These are phyloP conservation scores for Quercus engelmannii DNA, from an alignment of 306 rosid genomes.

Conservation along the genomic window DNA sequence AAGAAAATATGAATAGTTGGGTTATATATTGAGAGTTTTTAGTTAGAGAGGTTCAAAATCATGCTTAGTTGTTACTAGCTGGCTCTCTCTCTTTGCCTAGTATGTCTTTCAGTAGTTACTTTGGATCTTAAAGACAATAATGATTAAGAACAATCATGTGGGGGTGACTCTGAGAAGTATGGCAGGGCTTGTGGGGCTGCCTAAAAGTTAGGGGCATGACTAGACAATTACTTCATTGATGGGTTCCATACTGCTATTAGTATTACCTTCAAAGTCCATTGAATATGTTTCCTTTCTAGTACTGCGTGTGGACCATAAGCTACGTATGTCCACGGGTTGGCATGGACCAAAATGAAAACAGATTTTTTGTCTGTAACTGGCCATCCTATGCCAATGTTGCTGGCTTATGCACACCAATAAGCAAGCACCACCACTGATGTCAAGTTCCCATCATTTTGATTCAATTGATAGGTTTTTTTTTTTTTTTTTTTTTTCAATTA, in stretches of 20 bases:
- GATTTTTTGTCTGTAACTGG: neutral
- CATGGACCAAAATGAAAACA: neutral
- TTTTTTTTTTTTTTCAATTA: too few relatives aligned
- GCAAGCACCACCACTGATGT: neutral
- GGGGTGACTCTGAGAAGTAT: slow-evolving; percentile 39
- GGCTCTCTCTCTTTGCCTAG: slow-evolving; percentile 34
- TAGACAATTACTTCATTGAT: slow-evolving; percentile 14
- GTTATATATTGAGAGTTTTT: slow-evolving; percentile 38
- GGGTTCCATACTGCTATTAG: neutral
- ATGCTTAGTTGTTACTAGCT: slow-evolving; percentile 88
- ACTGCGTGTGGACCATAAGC: slow-evolving; percentile 24
- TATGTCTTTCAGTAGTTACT: slow-evolving; percentile 26
- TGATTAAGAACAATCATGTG: slow-evolving; percentile 39
- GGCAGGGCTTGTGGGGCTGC: slow-evolving; percentile 49
- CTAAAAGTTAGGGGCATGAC: slow-evolving; percentile 32
- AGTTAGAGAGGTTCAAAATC: slow-evolving; percentile 27
- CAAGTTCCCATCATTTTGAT: too few relatives aligned
- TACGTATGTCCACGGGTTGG: neutral
- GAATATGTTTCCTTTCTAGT: slow-evolving; percentile 16
- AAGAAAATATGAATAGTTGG: slow-evolving; percentile 8
- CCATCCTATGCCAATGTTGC: too few relatives aligned
- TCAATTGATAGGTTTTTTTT: too few relatives aligned
- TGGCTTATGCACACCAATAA: too few relatives aligned
- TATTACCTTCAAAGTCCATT: slow-evolving; percentile 11
- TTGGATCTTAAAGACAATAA: slow-evolving; percentile 37